phyloP scores from a whole-genome alignment of 2,329 filamentous ascomycete species.

The Sordariomycetes sp. region DNA sequence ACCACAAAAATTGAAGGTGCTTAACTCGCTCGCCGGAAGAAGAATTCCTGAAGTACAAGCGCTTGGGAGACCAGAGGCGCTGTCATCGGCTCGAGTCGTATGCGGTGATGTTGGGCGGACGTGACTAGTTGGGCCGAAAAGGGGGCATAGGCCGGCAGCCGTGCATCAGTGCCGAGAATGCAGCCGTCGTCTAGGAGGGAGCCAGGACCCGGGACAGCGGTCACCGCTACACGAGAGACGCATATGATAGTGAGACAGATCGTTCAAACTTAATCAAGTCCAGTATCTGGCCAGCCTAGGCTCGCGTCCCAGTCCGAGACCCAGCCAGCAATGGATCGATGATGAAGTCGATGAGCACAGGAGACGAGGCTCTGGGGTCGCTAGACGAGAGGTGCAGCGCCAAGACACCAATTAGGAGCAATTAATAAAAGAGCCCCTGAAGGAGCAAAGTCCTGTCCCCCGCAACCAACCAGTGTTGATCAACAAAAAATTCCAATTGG shows the following conservation, averaged over 20 bases:
- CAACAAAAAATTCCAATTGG: not conserved
- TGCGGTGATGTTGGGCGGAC: too few relatives aligned
- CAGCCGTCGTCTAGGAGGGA: not conserved
- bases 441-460: not conserved
- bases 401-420: not conserved
- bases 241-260: not conserved
- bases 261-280: not conserved
- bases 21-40: too few relatives aligned
- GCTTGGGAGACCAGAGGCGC: too few relatives aligned
- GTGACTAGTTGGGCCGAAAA: too few relatives aligned
- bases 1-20: too few relatives aligned
- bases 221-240: not conserved
- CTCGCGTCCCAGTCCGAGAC: not conserved
- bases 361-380: not conserved
- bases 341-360: too few relatives aligned
- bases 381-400: conserved; percentile 2
- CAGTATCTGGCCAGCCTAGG: not conserved
- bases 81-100: too few relatives aligned
- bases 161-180: too few relatives aligned
- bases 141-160: too few relatives aligned
- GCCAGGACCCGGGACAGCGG: not conserved
- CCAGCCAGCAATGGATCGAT: not conserved
- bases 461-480: not conserved
- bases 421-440: not conserved
- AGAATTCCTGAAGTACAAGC: too few relatives aligned